Evolutionary conservation across 441 rosid genomes (phyloP).

Genomic region (Populus trichocarpa): DNA sequence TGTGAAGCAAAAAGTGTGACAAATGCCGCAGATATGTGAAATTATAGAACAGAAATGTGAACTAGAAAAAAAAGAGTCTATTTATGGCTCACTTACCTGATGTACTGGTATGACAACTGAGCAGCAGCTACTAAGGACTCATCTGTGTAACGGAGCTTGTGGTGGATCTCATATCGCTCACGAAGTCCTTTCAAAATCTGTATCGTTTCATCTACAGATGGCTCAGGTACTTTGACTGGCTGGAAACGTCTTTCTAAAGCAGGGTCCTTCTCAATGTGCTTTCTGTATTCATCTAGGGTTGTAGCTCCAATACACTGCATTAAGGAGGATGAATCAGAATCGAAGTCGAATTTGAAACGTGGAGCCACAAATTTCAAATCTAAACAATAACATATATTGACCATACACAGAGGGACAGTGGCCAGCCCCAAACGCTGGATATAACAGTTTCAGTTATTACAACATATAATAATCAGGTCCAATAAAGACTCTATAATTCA

Average conservation of each 20-base stretch:
- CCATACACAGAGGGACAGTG: background rate
- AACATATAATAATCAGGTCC: background rate
- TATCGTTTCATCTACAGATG: slow-evolving; percentile 50
- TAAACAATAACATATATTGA: background rate
- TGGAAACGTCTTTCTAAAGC: slow-evolving; percentile 60
- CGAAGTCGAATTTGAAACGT: background rate
- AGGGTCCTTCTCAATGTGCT: slow-evolving; percentile 57
- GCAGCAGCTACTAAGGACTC: slow-evolving; percentile 52
- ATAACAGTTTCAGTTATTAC: background rate
- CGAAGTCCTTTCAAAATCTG: slow-evolving; percentile 46
- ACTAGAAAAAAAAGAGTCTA: background rate
- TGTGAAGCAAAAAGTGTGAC: background rate
- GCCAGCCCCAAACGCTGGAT: background rate
- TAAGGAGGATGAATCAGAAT: slow-evolving; percentile 1
- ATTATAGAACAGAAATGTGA: background rate
- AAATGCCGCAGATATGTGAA: background rate
- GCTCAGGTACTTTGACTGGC: slow-evolving; percentile 57
- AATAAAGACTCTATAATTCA: background rate
- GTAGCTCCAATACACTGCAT: slow-evolving; percentile 64
- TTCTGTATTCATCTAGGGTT: slow-evolving; percentile 58
- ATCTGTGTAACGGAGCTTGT: slow-evolving; percentile 49
- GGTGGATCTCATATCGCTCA: slow-evolving; percentile 50
- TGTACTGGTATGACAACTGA: slow-evolving; percentile 51
- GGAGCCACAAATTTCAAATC: background rate
- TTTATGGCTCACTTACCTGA: slow-evolving; percentile 35